Conservation (phyloP, 2,329 filamentous ascomycete genomes). For the Neurospora sp. region DNA sequence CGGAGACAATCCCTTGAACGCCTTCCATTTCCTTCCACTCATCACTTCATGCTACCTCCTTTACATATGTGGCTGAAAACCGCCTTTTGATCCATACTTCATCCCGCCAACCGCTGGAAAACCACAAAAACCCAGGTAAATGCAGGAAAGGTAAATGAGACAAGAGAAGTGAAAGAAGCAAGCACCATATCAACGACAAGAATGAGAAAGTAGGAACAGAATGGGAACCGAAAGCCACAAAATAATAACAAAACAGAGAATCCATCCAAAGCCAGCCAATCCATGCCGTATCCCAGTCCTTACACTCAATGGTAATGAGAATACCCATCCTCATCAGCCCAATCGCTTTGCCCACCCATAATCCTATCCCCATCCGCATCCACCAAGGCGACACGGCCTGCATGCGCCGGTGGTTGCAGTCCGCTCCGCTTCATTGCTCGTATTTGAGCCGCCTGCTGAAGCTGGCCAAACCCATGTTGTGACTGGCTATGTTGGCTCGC, state of each 20-base stretch:
- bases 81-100: not conserved
- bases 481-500: slow-evolving; percentile 24
- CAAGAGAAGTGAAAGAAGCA: slow-evolving; percentile 2
- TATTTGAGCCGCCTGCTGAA: not conserved
- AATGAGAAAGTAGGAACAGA: not conserved
- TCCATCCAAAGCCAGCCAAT: not conserved
- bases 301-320: slow-evolving; percentile 24
- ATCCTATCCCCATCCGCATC: slow-evolving; percentile 53
- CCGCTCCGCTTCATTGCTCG: slow-evolving; percentile 40
- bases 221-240: slow-evolving; percentile 2
- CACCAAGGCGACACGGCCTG: slow-evolving; percentile 34
- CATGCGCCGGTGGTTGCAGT: slow-evolving; percentile 39
- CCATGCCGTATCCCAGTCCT: not conserved
- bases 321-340: slow-evolving; percentile 54
- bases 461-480: not conserved
- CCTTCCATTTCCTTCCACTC: not conserved
- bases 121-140: not conserved
- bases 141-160: not conserved
- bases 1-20: not conserved
- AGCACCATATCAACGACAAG: not conserved
- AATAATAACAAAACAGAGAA: not conserved
- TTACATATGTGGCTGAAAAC: not conserved
- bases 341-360: slow-evolving; percentile 50
- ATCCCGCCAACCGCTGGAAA: not conserved
- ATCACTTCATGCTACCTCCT: not conserved